Conservation (phyloP, 2,329 filamentous ascomycete species). For the Clonostachys byssicola region DNA sequence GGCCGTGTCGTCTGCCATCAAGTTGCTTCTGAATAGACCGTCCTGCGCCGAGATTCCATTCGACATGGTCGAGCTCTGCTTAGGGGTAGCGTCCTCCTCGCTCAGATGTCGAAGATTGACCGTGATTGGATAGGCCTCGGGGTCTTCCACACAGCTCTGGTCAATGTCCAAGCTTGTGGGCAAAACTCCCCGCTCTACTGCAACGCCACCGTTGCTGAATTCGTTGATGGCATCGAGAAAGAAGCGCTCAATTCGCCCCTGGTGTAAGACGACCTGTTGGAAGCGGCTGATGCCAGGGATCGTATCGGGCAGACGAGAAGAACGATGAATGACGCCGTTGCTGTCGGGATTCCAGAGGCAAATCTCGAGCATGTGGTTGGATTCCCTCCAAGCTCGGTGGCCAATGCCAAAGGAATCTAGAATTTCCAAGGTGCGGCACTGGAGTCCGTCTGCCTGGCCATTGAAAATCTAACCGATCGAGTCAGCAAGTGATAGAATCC, state of each 20-base stretch:
- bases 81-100: constrained; percentile 52
- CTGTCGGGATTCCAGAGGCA: constrained; percentile 57
- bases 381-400: constrained; percentile 59
- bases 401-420: constrained; percentile 68
- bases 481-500: too few species aligned
- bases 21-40: constrained; percentile 56
- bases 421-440: constrained; percentile 76
- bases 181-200: constrained; percentile 56
- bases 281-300: constrained; percentile 58
- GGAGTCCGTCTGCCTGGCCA: constrained; percentile 86
- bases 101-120: constrained; percentile 52
- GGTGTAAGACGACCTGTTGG: constrained; percentile 60
- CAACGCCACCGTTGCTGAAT: constrained; percentile 22
- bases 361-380: constrained; percentile 62
- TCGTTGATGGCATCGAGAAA: constrained; percentile 53
- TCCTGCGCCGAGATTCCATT: constrained; percentile 35
- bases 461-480: constrained; percentile 38
- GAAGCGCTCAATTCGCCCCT: constrained; percentile 66
- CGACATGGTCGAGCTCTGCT: constrained; percentile 15
- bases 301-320: constrained; percentile 58
- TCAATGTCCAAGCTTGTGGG: constrained; percentile 53
- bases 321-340: constrained; percentile 51
- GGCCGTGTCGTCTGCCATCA: constrained; percentile 52
- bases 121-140: constrained; percentile 54
- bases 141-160: constrained; percentile 39